Conservation (phyloP, 306 rosid species). For the Vicia sativa region DNA sequence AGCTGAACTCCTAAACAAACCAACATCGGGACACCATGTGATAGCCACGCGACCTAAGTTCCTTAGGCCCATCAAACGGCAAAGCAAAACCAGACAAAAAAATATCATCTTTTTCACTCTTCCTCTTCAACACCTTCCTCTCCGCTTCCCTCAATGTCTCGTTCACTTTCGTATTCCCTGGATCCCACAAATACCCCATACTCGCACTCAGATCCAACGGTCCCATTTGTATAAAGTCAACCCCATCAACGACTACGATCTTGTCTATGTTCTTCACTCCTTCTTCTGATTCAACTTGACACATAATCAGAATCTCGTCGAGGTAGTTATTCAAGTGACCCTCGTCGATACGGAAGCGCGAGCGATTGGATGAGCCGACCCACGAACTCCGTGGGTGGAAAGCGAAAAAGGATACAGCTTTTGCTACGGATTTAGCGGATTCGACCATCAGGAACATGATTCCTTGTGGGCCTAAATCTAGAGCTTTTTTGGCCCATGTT, state of each 20-base stretch:
- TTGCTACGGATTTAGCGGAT: slow-evolving; percentile 47
- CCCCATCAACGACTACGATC: slow-evolving; percentile 68
- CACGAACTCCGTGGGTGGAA: slow-evolving; percentile 74
- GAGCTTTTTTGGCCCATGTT: slow-evolving; percentile 83
- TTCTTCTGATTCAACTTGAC: slow-evolving; percentile 63
- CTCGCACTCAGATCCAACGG: too few relatives aligned
- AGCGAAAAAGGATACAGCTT: slow-evolving; percentile 71
- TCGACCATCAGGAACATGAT: slow-evolving; percentile 87
- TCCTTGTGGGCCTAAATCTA: slow-evolving; percentile 85
- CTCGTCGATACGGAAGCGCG: slow-evolving; percentile 81
- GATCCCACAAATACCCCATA: too few relatives aligned
- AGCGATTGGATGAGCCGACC: slow-evolving; percentile 57
- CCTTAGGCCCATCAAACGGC: too few relatives aligned
- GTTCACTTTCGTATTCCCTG: too few relatives aligned
- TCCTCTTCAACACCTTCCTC: too few relatives aligned
- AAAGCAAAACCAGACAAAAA: too few relatives aligned
- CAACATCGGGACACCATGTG: too few relatives aligned
- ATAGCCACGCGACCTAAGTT: too few relatives aligned
- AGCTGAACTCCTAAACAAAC: too few relatives aligned
- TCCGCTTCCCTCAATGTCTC: too few relatives aligned
- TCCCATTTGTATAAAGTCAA: too few relatives aligned
- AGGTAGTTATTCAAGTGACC: slow-evolving; percentile 66
- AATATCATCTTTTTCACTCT: too few relatives aligned
- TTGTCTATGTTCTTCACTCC: slow-evolving; percentile 52
- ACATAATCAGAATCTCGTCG: slow-evolving; percentile 74